phyloP scores from a whole-genome alignment of 2,329 filamentous ascomycete species.

The Tolypocladium tundrense region DNA sequence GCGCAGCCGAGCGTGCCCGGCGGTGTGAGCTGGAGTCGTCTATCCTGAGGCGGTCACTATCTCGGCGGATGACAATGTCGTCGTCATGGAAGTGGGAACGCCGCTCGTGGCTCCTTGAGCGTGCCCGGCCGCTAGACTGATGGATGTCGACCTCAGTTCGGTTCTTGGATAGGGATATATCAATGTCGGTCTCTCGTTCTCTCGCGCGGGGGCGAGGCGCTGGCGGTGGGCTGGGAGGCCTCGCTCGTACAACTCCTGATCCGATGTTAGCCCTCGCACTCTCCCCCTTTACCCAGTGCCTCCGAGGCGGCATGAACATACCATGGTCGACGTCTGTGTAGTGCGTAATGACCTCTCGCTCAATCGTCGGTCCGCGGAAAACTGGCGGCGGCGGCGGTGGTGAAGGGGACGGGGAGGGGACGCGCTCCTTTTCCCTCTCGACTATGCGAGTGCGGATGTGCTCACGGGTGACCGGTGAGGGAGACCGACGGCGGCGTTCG shows the following conservation, averaged over 20 bases:
- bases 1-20: slow-evolving; percentile 41
- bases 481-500: slow-evolving; percentile 25
- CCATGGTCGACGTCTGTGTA: slow-evolving; percentile 83
- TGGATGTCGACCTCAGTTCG: slow-evolving; percentile 50
- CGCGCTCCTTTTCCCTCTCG: slow-evolving; percentile 31
- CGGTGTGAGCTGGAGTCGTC: slow-evolving; percentile 32
- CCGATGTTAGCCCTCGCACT: background rate
- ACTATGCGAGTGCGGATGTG: slow-evolving; percentile 39
- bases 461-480: slow-evolving; percentile 30
- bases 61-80: slow-evolving; percentile 53
- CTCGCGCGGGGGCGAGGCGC: slow-evolving; percentile 36
- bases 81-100: slow-evolving; percentile 44
- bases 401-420: slow-evolving; percentile 40
- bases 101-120: slow-evolving; percentile 28
- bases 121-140: slow-evolving; percentile 23
- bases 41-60: slow-evolving; percentile 37
- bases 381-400: slow-evolving; percentile 51
- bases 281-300: background rate
- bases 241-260: slow-evolving; percentile 33
- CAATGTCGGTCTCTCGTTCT: slow-evolving; percentile 42
- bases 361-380: slow-evolving; percentile 68
- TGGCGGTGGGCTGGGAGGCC: slow-evolving; percentile 35
- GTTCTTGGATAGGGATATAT: slow-evolving; percentile 44
- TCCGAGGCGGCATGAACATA: slow-evolving; percentile 20
- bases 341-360: slow-evolving; percentile 82